Percentiles rank a stretch among this genome's conserved stretches.
phyloP scores from a whole-genome alignment of 1,284 basidiomycete genomes.

The Apiotrichum mycotoxinovorans region DNA sequence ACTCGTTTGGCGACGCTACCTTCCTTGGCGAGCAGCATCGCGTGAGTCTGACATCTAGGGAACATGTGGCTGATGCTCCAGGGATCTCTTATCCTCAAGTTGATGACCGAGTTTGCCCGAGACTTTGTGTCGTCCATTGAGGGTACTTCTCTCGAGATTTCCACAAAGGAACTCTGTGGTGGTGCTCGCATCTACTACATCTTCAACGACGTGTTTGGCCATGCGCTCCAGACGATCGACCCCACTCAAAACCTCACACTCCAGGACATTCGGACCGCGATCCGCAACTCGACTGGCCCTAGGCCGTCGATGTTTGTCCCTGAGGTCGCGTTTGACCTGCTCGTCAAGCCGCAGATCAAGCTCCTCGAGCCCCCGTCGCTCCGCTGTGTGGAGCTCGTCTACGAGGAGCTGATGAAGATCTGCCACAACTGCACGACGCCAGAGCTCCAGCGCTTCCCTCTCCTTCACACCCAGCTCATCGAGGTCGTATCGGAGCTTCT shows the following conservation, averaged over 20 bases:
- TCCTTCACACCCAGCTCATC: slow-evolving; percentile 86
- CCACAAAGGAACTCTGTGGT: slow-evolving; percentile 96
- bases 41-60: slow-evolving; percentile 38
- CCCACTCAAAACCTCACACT: slow-evolving; percentile 86
- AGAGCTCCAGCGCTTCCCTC: slow-evolving; percentile 95
- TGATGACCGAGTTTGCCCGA: slow-evolving; percentile 98
- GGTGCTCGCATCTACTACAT: slow-evolving; percentile 99
- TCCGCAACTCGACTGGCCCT: slow-evolving; percentile 96
- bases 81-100: slow-evolving; percentile 81
- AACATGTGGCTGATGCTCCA: slow-evolving; percentile 52
- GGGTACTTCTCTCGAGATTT: slow-evolving; percentile 94
- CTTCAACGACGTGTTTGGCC: slow-evolving; percentile 97
- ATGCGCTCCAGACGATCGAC: slow-evolving; percentile 85
- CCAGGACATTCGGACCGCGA: slow-evolving; percentile 95
- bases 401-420: slow-evolving; percentile 98
- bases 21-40: slow-evolving; percentile 90
- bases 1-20: slow-evolving; percentile 90
- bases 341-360: slow-evolving; percentile 99
- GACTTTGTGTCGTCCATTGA: slow-evolving; percentile 98
- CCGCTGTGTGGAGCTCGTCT: slow-evolving; percentile 95
- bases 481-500: slow-evolving; percentile 97
- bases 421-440: slow-evolving; percentile 95
- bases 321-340: slow-evolving; percentile 92
- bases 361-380: slow-evolving; percentile 88
- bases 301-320: slow-evolving; percentile 94